Evolutionary conservation across 1,284 basidiomycete species (phyloP).

Genomic region (Chondrostereum purpureum): DNA sequence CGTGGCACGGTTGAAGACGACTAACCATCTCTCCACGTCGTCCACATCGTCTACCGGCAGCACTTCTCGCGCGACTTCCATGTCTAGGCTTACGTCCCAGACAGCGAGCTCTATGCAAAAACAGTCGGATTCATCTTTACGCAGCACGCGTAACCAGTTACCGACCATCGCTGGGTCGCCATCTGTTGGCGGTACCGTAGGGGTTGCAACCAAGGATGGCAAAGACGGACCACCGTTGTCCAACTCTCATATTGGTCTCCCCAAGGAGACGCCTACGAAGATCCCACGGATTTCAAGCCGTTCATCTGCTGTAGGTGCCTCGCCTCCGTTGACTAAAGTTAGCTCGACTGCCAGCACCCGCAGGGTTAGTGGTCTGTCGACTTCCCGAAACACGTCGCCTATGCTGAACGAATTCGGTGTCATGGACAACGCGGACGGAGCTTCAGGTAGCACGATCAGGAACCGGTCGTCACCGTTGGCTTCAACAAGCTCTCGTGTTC

Average conservation of each 20-base stretch:
- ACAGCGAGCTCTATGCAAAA: constrained; percentile 78
- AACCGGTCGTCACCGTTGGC: constrained; percentile 55
- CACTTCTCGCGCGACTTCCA: constrained; percentile 37
- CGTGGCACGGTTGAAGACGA: constrained; percentile 67
- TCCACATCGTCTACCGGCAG: constrained; percentile 38
- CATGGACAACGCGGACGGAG: constrained; percentile 49
- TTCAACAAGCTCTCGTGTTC: constrained; percentile 46
- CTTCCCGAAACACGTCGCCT: constrained; percentile 63
- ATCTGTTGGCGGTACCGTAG: constrained; percentile 59
- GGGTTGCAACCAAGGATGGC: constrained; percentile 44
- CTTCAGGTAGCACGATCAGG: constrained; percentile 39
- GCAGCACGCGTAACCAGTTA: constrained; percentile 61
- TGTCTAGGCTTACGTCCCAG: constrained; percentile 64
- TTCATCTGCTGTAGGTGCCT: constrained; percentile 56
- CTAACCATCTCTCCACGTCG: constrained; percentile 35
- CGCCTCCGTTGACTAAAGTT: constrained; percentile 57
- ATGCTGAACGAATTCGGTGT: constrained; percentile 74
- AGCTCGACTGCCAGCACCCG: constrained; percentile 43
- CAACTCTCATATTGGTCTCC: constrained; percentile 43
- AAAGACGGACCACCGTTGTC: constrained; percentile 51
- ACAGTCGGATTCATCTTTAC: constrained; percentile 71
- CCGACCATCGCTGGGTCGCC: constrained; percentile 90
- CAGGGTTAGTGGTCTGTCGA: constrained; percentile 47
- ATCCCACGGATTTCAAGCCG: constrained; percentile 88
- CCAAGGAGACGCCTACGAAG: constrained; percentile 86